phyloP scores from a whole-genome alignment of 2,329 filamentous ascomycete species.

The Apiospora marii region DNA sequence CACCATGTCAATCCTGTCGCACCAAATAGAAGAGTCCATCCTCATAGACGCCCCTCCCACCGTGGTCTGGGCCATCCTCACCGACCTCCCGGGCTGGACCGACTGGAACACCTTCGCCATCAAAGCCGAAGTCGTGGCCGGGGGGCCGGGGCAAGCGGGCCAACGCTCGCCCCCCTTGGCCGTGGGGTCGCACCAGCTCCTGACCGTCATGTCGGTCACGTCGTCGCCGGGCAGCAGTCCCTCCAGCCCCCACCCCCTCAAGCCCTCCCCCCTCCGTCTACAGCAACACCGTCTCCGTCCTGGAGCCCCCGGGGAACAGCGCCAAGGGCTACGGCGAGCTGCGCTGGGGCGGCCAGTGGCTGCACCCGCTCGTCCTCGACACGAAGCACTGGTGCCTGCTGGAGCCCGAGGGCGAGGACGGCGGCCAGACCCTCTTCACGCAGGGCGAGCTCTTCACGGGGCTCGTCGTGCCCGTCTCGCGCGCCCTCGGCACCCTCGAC shows the following conservation, averaged over 20 bases:
- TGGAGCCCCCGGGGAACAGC: neutral
- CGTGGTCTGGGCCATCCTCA: conserved; percentile 2
- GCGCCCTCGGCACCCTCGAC: neutral
- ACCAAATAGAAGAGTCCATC: conserved; percentile 12
- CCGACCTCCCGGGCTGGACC: neutral
- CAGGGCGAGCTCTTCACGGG: neutral
- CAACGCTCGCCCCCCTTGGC: neutral
- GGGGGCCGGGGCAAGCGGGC: too few relatives aligned
- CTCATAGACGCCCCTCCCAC: neutral
- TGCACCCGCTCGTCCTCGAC: conserved; percentile 6
- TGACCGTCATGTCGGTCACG: neutral
- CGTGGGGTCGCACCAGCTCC: neutral
- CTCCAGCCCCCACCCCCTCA: neutral
- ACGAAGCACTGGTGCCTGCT: neutral
- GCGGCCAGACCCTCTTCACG: neutral
- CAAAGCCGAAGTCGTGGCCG: neutral
- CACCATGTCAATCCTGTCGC: neutral
- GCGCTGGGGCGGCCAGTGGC: conserved; percentile 3
- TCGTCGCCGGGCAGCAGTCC: neutral
- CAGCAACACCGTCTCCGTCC: neutral
- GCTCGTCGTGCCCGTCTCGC: neutral
- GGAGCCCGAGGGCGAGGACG: neutral
- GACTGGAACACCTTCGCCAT: conserved; percentile 8
- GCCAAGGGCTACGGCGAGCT: neutral
- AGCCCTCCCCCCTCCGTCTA: neutral